Base-by-base conservation (phyloP, 2,329 filamentous ascomycete genomes). In the Pezicula neosporulosa region DNA sequence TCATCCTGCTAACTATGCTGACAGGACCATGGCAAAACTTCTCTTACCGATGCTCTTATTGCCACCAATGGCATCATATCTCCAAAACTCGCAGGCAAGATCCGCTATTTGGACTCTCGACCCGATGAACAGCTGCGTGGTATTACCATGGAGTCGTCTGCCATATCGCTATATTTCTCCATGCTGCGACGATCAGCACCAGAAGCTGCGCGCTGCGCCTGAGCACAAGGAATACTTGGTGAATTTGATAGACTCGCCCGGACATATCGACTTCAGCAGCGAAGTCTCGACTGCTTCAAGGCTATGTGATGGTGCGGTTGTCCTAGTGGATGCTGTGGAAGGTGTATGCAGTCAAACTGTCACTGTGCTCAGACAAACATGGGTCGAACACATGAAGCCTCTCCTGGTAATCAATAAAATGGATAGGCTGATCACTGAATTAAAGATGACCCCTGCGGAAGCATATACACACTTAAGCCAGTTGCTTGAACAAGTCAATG, bases 121-220 rank as follows among this genome's bases (percentile, higher is more conserved):
- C 93, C 93, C 1, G 94, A 99, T 71, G 94, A 99, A 70, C 94
- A 99, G 72, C 81, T 89, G 15, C 87, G 94, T 58, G 94, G 94
- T 51, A 99, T 99, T 66, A 99, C 94, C n/a, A 99, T 99, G 94
- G 94, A 99, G 70, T 97, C 94, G 0, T 97, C 93, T 6, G 94
- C 94, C 56, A 99, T 99, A 58, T 97, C 94, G 0, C 77, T 99
- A 33, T 95, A 89, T 72, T 99, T 99, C 69, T 95, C 92, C 35
- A 90, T 97, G 80, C 75, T 96, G 49, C 82, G 92, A 60, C 83
- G 90, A 60, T 75, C 82, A 36, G 76, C 81, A 2, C 85, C 87
- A 2, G 85, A 90, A 15, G 82, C 82, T 6, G 66, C 77, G 13
- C 86, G 82, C 82, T 6, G 66, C 77, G 13, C 86, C 90, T 0